Evolutionary conservation across 2,329 filamentous ascomycete genomes (phyloP).

Genomic region (Cryphonectria nitschkei): DNA sequence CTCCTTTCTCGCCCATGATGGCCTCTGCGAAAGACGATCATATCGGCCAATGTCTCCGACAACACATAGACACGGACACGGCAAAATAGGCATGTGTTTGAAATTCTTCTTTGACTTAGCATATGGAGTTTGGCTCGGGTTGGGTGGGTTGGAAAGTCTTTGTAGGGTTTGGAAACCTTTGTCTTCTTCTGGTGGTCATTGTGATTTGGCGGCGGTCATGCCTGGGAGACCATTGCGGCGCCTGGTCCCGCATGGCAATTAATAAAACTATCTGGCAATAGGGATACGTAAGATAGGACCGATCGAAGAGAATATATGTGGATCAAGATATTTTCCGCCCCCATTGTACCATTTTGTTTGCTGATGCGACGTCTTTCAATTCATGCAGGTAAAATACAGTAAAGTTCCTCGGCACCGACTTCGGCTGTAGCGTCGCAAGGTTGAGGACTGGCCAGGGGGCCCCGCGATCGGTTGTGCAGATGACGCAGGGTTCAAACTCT

Average conservation of each 20-base stretch:
- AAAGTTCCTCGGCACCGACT: not conserved
- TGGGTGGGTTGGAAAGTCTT: not conserved
- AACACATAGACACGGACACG: not conserved
- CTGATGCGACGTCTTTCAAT: not conserved
- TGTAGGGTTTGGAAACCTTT: not conserved
- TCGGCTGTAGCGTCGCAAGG: not conserved
- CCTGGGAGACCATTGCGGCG: not conserved
- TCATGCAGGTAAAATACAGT: not conserved
- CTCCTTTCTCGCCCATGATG: not conserved
- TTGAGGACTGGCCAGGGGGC: not conserved
- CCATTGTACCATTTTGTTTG: not conserved
- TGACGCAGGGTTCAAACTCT: not conserved
- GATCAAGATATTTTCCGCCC: not conserved
- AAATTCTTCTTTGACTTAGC: not conserved
- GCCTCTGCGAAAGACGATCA: not conserved
- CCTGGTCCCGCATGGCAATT: not conserved
- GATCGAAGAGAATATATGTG: not conserved
- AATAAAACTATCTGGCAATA: not conserved
- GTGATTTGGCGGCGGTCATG: not conserved
- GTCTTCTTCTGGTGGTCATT: not conserved
- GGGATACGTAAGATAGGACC: not conserved
- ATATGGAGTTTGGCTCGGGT: not conserved
- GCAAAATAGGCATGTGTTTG: slow-evolving; percentile 4
- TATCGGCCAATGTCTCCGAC: not conserved
- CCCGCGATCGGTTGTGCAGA: not conserved